phyloP scores from a whole-genome alignment of 1,284 basidiomycete species.

The Cystobasidium sp. region DNA sequence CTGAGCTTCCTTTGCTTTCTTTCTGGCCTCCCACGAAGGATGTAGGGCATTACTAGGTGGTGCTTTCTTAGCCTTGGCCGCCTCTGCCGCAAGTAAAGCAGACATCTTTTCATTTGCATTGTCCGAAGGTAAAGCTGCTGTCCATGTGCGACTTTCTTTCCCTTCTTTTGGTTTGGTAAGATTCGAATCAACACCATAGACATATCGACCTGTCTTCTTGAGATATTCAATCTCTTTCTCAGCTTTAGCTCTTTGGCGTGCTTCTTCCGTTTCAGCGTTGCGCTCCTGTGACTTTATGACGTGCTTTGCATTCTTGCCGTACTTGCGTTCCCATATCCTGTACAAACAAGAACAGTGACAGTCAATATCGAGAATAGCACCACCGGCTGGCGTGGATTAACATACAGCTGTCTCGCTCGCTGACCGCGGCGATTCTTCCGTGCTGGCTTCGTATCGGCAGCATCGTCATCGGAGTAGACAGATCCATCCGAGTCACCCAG shows the following conservation, averaged over 20 bases:
- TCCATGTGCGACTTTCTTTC: constrained; percentile 36
- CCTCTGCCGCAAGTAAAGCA: constrained; percentile 11
- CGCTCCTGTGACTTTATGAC: constrained; percentile 67
- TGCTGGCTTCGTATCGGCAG: constrained; percentile 52
- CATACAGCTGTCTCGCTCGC: constrained; percentile 85
- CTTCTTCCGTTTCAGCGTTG: constrained; percentile 47
- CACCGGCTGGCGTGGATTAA: constrained; percentile 51
- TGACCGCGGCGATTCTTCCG: constrained; percentile 92
- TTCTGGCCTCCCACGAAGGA: constrained; percentile 92
- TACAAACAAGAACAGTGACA: not conserved
- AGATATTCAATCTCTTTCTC: constrained; percentile 45
- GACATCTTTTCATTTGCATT: constrained; percentile 28
- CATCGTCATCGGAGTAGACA: constrained; percentile 59
- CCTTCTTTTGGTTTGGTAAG: constrained; percentile 38
- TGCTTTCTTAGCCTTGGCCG: constrained; percentile 8
- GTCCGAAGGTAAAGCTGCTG: constrained; percentile 10
- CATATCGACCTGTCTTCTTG: constrained; percentile 46
- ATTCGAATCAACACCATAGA: constrained; percentile 45
- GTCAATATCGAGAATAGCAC: not conserved
- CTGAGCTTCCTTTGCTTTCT: constrained; percentile 68
- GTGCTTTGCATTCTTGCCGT: constrained; percentile 86
- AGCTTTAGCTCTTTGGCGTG: constrained; percentile 19
- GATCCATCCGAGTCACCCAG: constrained; percentile 79
- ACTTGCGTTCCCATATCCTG: constrained; percentile 98
- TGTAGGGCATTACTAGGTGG: constrained; percentile 64